Percentiles rank a stretch among this genome's conserved stretches.
These are phyloP conservation scores for Tylopilus vinaceipallidus DNA, from an alignment of 768 basidiomycete species.

Conservation along the genomic window DNA sequence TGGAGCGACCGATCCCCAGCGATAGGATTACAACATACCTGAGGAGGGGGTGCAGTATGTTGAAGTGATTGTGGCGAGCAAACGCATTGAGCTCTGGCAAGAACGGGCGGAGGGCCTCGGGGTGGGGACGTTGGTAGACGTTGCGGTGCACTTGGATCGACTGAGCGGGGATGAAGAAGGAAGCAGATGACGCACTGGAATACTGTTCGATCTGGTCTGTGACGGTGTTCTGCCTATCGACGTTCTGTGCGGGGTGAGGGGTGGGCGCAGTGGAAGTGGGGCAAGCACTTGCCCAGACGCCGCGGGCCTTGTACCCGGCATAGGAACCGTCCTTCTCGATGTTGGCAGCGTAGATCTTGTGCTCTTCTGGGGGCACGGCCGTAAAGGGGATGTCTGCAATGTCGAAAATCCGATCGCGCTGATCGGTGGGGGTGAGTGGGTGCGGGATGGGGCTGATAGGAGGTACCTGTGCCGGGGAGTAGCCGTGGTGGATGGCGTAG, in stretches of 20 bases:
- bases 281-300: too few relatives aligned
- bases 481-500: conserved; percentile 39
- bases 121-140: conserved; percentile 44
- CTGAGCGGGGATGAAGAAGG: background rate
- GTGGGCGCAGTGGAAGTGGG: too few relatives aligned
- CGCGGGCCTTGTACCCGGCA: conserved; percentile 48
- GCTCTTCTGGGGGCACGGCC: conserved; percentile 41
- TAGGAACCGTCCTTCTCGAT: conserved; percentile 43
- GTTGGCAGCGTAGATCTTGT: conserved; percentile 35
- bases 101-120: conserved; percentile 44
- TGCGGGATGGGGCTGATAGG: background rate
- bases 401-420: conserved; percentile 48
- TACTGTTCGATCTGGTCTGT: conserved; percentile 63
- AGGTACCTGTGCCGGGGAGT: conserved; percentile 37
- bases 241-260: too few relatives aligned
- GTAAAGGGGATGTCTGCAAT: conserved; percentile 47
- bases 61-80: conserved; percentile 48
- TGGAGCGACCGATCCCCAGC: background rate
- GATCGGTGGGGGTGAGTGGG: conserved; percentile 16
- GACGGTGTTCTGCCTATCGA: conserved; percentile 48
- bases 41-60: conserved; percentile 47
- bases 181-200: conserved; percentile 39
- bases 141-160: conserved; percentile 43
- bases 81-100: conserved; percentile 53
- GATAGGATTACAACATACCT: conserved; percentile 27